phyloP scores from a whole-genome alignment of 371 early-diverging fungal genomes.

The Blastocladiella emersonii region DNA sequence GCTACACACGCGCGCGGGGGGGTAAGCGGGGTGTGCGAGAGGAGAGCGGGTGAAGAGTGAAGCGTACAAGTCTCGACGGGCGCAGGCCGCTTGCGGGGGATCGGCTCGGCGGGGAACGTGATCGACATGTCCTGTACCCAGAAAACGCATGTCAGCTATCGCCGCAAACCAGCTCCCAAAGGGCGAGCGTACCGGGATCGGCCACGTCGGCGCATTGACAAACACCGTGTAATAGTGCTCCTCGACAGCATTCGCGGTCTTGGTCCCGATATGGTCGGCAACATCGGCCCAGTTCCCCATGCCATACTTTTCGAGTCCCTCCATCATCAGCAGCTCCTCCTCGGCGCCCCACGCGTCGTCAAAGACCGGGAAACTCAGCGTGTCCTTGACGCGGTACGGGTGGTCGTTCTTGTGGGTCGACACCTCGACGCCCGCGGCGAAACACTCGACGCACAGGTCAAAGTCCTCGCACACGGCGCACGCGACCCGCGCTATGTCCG shows the following conservation, averaged over 20 bases:
- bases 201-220: slow-evolving; percentile 57
- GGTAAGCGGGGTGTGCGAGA: no score
- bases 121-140: slow-evolving; percentile 27
- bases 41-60: neutral
- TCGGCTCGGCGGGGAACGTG: slow-evolving; percentile 29
- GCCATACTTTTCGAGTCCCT: slow-evolving; percentile 82
- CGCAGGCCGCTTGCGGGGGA: slow-evolving; percentile 22
- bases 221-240: slow-evolving; percentile 82
- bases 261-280: slow-evolving; percentile 82
- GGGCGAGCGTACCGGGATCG: slow-evolving; percentile 55
- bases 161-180: no score
- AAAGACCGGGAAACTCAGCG: slow-evolving; percentile 74
- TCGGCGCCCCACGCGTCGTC: slow-evolving; percentile 88
- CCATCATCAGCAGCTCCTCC: slow-evolving; percentile 90
- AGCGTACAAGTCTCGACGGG: slow-evolving; percentile 5
- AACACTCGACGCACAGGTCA: slow-evolving; percentile 93
- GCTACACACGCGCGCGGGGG: slow-evolving; percentile 4
- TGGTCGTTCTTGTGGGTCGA: slow-evolving; percentile 74
- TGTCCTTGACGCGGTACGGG: slow-evolving; percentile 73
- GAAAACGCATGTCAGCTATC: neutral
- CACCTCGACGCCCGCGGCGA: slow-evolving; percentile 69
- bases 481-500: slow-evolving; percentile 72
- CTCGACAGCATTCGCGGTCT: slow-evolving; percentile 73
- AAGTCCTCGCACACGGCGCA: slow-evolving; percentile 87
- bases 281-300: slow-evolving; percentile 97